Base-by-base conservation (phyloP, 2,329 filamentous ascomycete species). In the Metarhizium brunneum region DNA sequence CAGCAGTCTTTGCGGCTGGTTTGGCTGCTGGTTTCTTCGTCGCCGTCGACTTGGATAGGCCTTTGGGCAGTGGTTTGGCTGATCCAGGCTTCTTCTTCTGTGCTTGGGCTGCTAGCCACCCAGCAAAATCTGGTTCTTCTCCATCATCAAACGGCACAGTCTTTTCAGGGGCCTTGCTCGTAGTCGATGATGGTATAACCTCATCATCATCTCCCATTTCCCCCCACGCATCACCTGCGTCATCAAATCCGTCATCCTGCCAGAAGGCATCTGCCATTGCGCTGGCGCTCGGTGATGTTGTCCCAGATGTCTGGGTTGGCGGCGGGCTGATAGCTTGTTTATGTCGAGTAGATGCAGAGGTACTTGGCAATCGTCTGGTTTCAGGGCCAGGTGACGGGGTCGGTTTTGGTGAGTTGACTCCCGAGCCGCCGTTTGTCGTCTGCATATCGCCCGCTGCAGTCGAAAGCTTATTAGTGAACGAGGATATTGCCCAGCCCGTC, bases 401-500 rank as follows among this genome's bases (percentile, higher is more conserved):
- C 2, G 71, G 66, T 29, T 75, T 74, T 14, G 72, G 71, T 20
- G 78, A 71, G 13, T 74, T 66, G 0, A 72, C 65, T 3, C 75
- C 65, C 2, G 71, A 68, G 35, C 73, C 73, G 58, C 73, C 73
- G 58, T 78, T 78, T 54, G 76, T 71, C 18, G 78, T 74, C 66
- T 92, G 80, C 60, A 99, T 99, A 56, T 96, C 88, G 18, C 94
- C 94, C 8, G 87, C 87, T 0, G 90, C 91, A 0, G 88, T 74
- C 2, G 90, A 86, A 13, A 97, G 70, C 65, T 96, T 96, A 71
- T 97, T 97, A 2, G 94, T 97, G 68, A 99, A 99, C 1, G 91
- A 96, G 0, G 94, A 97, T 54, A 99, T 96, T 1, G 94, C 94
- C 94, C 94, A 99, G 13, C 94, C 94, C 1, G 94, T 84, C 94